Percentiles rank a stretch among this genome's conserved stretches.
These are phyloP conservation scores for Harrya chromipes DNA, from an alignment of 768 basidiomycete species.

Conservation along the genomic window DNA sequence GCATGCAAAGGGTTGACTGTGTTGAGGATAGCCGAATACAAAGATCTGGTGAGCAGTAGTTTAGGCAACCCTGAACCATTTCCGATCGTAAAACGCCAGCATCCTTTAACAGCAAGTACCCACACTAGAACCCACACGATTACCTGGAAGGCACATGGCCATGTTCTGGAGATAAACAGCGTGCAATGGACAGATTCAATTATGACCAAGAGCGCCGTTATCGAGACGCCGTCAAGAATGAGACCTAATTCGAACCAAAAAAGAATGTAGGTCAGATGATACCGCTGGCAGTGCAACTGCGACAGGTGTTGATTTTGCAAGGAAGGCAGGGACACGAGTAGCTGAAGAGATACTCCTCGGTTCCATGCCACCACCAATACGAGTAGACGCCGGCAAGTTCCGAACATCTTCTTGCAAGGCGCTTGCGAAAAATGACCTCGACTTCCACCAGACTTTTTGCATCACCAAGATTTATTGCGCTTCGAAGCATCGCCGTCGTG, in stretches of 20 bases:
- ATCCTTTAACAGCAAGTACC: background rate
- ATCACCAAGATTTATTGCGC: slow-evolving; percentile 25
- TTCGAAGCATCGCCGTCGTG: slow-evolving; percentile 24
- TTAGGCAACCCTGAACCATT: slow-evolving; percentile 7
- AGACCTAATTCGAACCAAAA: background rate
- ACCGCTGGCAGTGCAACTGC: slow-evolving; percentile 1
- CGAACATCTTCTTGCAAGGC: slow-evolving; percentile 13
- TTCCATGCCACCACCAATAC: slow-evolving; percentile 12
- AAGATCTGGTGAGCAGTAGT: slow-evolving; percentile 12
- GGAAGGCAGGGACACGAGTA: slow-evolving; percentile 19
- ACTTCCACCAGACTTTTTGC: slow-evolving; percentile 26
- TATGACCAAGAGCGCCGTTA: slow-evolving; percentile 12
- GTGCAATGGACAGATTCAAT: slow-evolving; percentile 18
- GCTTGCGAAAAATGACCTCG: slow-evolving; percentile 11
- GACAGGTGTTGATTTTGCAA: slow-evolving; percentile 22
- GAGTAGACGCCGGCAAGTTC: slow-evolving; percentile 21
- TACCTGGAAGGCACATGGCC: slow-evolving; percentile 1
- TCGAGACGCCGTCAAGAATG: background rate
- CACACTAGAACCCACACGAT: slow-evolving; percentile 2
- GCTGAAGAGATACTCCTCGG: slow-evolving; percentile 15
- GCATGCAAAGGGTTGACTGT: background rate
- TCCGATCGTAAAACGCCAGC: slow-evolving; percentile 4
- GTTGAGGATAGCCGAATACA: background rate
- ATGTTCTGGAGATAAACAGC: slow-evolving; percentile 20
- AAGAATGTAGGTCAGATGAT: slow-evolving; percentile 5